A percentile compares a stretch with the other conserved stretches of the same genome.
Evolutionary conservation across 345 rosid genomes (phyloP).

Genomic region (Crucihimalaya himalaica): DNA sequence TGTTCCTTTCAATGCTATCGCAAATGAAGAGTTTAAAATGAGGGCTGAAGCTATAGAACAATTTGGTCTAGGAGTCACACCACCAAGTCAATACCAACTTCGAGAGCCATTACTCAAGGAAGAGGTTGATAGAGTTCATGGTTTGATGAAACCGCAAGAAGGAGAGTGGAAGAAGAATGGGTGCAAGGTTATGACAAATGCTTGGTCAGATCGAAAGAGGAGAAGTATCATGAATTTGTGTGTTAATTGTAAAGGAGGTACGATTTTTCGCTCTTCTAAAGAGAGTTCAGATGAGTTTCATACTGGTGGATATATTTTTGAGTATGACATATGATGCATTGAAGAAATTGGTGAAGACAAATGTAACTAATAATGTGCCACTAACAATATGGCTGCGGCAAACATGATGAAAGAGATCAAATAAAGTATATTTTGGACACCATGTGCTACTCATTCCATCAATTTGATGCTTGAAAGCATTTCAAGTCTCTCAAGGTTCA

Average conservation of each 20-base stretch:
- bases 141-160: background rate
- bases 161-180: background rate
- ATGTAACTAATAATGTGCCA: background rate
- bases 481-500: background rate
- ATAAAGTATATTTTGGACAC: background rate
- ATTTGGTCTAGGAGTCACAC: background rate
- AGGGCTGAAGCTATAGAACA: background rate
- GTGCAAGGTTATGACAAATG: background rate
- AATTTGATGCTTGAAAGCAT: background rate
- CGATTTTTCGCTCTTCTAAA: background rate
- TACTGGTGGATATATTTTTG: background rate
- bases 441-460: background rate
- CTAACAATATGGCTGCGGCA: background rate
- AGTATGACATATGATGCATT: background rate
- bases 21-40: background rate
- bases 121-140: background rate
- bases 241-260: background rate
- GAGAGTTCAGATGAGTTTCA: background rate
- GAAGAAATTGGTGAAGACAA: background rate
- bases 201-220: background rate
- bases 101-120: background rate
- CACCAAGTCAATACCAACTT: background rate
- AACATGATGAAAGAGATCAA: background rate
- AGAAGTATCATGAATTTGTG: conserved; percentile 13
- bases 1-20: background rate